A percentile compares a stretch with the other conserved stretches of the same genome.
Evolutionary conservation across 1,139 yeast genomes (phyloP).

Genomic region (Pichia terricola): DNA sequence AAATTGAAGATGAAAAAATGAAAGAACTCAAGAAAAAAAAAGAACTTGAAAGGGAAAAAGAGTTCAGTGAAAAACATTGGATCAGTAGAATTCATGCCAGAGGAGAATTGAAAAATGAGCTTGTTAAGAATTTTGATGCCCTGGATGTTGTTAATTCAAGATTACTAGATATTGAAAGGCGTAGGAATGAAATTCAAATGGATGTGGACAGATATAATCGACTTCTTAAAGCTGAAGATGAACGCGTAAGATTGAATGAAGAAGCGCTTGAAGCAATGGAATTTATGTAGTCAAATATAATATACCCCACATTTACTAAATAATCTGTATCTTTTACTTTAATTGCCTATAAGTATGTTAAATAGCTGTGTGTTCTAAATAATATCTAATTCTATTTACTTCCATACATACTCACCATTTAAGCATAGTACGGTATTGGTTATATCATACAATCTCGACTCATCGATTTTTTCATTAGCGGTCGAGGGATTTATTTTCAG

Average conservation of each 20-base stretch:
- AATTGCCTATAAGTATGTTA: too few species aligned
- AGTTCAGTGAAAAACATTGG: conserved; percentile 20
- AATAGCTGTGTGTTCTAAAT: too few species aligned
- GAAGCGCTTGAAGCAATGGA: conserved; percentile 25
- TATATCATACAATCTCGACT: too few species aligned
- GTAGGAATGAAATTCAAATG: conserved; percentile 19
- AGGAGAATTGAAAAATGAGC: conserved; percentile 14
- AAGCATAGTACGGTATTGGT: too few species aligned
- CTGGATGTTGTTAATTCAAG: conserved; percentile 17
- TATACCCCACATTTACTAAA: too few species aligned
- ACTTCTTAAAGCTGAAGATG: conserved; percentile 20
- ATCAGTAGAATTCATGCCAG: conserved; percentile 16
- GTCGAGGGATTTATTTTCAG: too few species aligned
- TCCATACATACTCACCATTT: too few species aligned
- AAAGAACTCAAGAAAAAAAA: conserved; percentile 1
- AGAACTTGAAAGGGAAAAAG: conserved; percentile 4
- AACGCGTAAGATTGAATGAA: conserved; percentile 20
- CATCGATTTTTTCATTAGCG: too few species aligned
- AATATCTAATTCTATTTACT: too few species aligned
- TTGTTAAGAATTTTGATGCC: conserved; percentile 16
- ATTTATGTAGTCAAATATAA: conserved; percentile 3
- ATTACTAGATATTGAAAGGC: conserved; percentile 12
- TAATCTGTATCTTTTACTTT: too few species aligned
- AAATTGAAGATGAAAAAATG: not conserved
- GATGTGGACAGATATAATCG: conserved; percentile 22